Evolutionary conservation across 495 filamentous ascomycete species (phyloP).

Genomic region (Neurospora sp.): DNA sequence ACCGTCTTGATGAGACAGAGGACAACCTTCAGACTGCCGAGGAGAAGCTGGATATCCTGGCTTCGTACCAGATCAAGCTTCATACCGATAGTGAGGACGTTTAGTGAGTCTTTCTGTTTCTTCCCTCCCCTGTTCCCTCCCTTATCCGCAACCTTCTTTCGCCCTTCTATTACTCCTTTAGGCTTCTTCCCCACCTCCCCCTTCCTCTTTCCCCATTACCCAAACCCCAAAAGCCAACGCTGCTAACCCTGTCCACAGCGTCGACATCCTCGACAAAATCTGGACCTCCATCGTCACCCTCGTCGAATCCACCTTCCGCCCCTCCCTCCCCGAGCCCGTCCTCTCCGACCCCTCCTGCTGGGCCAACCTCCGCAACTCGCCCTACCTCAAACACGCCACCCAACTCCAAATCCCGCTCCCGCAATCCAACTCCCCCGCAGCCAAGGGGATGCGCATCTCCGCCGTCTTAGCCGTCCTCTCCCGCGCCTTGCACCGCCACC

Average conservation of each 20-base stretch:
- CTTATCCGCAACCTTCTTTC: no score
- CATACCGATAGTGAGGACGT: conserved; percentile 19
- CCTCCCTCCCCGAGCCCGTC: conserved; percentile 23
- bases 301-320: conserved; percentile 25
- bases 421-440: conserved; percentile 25
- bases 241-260: conserved; percentile 8
- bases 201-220: neutral
- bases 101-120: conserved; percentile 13
- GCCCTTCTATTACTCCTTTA: no score
- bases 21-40: conserved; percentile 12
- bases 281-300: conserved; percentile 29
- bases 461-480: conserved; percentile 27
- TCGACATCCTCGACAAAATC: conserved; percentile 28
- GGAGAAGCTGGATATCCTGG: conserved; percentile 17
- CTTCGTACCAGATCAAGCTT: conserved; percentile 20
- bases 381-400: conserved; percentile 27
- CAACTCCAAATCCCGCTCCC: conserved; percentile 25
- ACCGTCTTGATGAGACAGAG: conserved; percentile 17
- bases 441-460: conserved; percentile 30
- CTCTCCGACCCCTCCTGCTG: conserved; percentile 26
- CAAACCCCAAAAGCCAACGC: neutral
- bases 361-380: conserved; percentile 27
- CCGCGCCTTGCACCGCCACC: conserved; percentile 23
- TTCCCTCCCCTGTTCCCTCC: no score
- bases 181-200: neutral